Percentiles rank a stretch among this genome's conserved stretches.
phyloP scores from a whole-genome alignment of 2,329 filamentous ascomycete genomes.

The Hypomyces perniciosus region DNA sequence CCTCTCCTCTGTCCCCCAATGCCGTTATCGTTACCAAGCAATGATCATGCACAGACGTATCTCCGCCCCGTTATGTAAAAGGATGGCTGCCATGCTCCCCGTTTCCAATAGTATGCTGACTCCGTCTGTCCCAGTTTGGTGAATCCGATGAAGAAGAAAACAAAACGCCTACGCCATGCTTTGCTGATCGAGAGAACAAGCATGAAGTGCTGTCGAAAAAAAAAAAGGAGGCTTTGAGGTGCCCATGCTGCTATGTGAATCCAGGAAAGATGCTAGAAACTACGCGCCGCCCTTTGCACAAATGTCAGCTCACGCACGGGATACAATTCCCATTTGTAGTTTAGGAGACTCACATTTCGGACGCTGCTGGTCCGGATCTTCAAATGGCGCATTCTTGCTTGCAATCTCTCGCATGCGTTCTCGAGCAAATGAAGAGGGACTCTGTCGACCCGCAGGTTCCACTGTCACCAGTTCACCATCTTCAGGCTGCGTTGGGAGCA shows the following conservation, averaged over 20 bases:
- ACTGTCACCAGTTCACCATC: conserved; percentile 24
- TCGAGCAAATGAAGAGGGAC: conserved; percentile 39
- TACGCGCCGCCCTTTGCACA: conserved; percentile 7
- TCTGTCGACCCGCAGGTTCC: conserved; percentile 29
- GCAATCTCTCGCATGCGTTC: conserved; percentile 40
- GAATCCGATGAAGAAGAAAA: not conserved
- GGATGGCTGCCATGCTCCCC: not conserved
- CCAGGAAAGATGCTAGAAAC: conserved; percentile 11
- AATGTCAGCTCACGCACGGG: not conserved
- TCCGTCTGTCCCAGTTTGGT: not conserved
- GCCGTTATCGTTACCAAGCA: not conserved
- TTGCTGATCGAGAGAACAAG: conserved; percentile 1
- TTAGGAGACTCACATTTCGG: conserved; percentile 32
- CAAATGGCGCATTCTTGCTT: conserved; percentile 36
- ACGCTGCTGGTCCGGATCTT: conserved; percentile 35
- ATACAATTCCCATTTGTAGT: not conserved
- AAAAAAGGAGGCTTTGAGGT: not conserved
- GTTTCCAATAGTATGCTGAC: not conserved
- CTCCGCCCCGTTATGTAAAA: not conserved
- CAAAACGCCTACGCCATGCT: conserved; percentile 14
- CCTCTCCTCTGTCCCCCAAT: not conserved
- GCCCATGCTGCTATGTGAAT: conserved; percentile 4
- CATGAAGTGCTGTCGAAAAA: not conserved
- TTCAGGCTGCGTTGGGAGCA: conserved; percentile 35
- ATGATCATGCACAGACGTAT: not conserved